Evolutionary conservation across 805 yeast genomes (phyloP).

Genomic region (Suhomyces vadensis): DNA sequence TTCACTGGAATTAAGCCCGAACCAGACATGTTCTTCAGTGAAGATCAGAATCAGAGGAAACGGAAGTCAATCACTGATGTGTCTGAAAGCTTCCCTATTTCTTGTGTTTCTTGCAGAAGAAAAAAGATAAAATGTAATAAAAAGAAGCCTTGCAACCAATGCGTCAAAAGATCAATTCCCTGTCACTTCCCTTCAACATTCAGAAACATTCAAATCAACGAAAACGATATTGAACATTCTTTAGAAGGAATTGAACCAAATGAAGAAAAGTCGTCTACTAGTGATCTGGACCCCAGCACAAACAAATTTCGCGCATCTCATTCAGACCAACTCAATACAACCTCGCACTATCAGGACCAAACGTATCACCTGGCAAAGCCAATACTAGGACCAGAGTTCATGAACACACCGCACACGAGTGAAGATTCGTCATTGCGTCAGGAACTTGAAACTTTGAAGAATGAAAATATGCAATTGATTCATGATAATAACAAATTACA

Average conservation of each 20-base stretch:
- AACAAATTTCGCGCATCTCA: too few species aligned
- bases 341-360: background rate
- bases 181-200: slow-evolving; percentile 51
- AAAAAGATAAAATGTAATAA: slow-evolving; percentile 38
- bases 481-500: slow-evolving; percentile 20
- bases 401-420: background rate
- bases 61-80: background rate
- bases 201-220: slow-evolving; percentile 39
- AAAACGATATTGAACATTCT: slow-evolving; percentile 16
- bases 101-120: slow-evolving; percentile 38
- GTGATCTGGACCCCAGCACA: too few species aligned
- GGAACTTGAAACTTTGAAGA: slow-evolving; percentile 21
- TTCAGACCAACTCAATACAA: background rate
- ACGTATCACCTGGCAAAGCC: background rate
- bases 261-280: background rate
- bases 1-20: background rate
- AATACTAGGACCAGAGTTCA: background rate
- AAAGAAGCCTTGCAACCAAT: slow-evolving; percentile 43
- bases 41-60: background rate
- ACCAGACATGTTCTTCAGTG: background rate
- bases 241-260: background rate
- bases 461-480: slow-evolving; percentile 22
- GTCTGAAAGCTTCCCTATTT: slow-evolving; percentile 31
- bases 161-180: slow-evolving; percentile 34
- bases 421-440: background rate